Evolutionary conservation across 2,329 filamentous ascomycete genomes (phyloP), one percentile per base, ranked within the genome.

Genomic region (Magnaporthiopsis poae): DNA sequence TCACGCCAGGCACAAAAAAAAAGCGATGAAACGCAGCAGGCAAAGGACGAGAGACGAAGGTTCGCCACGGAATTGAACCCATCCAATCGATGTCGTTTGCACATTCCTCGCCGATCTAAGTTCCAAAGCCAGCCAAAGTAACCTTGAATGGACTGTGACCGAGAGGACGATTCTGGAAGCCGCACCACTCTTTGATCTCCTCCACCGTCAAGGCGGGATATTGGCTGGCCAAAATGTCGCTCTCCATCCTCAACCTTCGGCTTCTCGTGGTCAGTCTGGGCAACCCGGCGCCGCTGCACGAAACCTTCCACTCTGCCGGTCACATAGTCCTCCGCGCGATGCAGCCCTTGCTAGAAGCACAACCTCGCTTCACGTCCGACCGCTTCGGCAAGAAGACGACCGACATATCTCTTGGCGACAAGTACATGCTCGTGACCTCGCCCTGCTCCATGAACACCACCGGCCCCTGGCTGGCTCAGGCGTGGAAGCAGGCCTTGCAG

Each of bases 211-310:
- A 25, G 21, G 46, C 46, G 21, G 46, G 46, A n/a, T 5, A 21
- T n/a, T 7, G 21, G 5, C 46, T 13, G 18, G 5, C 21, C 15
- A 52, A n/a, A 56, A 56, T 56, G 46, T 11, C 46, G 21, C 21
- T 56, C 46, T 5, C 46, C 46, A 71, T 69, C 5, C 71, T 71
- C 31, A 70, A 71, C n/a, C 74, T 79, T 62, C 84, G 83, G 59
- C 86, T 96, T 71, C 86, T 98, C 67, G 82, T 98, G 72, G 85
- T 92, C 79, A 95, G 91, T 69, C 84, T 99, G 69, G 95, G 95
- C 71, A 98, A 98, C 72, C 92, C 90, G 8, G 81, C 84, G 8
- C 80, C 86, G 2, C 93, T 94, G 77, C 84, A 86, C 70, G 83
- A 89, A 69, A 96, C 91, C 27, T 87, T 94, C 9, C 95, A 98